These are phyloP conservation scores for Epichloe elymi DNA, from an alignment of 2,329 filamentous ascomycete genomes.

Conservation along the genomic window DNA sequence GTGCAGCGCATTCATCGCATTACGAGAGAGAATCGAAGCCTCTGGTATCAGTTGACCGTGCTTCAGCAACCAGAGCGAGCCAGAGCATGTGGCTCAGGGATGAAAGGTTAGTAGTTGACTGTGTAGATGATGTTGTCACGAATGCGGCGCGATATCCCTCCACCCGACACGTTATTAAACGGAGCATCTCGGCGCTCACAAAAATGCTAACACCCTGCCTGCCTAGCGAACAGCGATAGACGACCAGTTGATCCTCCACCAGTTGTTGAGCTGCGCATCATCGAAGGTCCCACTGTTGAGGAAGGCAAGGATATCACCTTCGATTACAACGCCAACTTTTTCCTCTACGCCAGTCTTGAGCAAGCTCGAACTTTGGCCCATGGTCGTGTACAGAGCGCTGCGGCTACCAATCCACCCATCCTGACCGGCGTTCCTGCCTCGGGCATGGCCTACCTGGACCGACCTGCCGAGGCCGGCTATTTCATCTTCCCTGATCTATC, in stretches of 20 bases:
- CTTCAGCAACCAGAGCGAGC: conserved; percentile 92
- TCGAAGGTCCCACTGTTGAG: conserved; percentile 53
- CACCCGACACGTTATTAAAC: no score
- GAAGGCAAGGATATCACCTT: conserved; percentile 66
- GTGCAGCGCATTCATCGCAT: conserved; percentile 33
- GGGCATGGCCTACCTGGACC: conserved; percentile 90
- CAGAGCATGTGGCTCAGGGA: conserved; percentile 86
- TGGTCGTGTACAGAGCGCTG: conserved; percentile 54
- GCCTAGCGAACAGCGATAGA: conserved; percentile 46
- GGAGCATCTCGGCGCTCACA: background rate
- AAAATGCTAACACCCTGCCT: conserved; percentile 9
- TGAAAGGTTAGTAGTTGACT: conserved; percentile 58
- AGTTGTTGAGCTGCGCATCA: conserved; percentile 81
- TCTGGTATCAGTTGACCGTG: conserved; percentile 73
- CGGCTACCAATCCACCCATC: conserved; percentile 65
- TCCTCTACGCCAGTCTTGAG: conserved; percentile 86
- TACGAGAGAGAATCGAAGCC: conserved; percentile 61
- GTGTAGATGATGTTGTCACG: no score
- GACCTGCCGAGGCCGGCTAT: conserved; percentile 68
- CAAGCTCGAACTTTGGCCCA: conserved; percentile 73
- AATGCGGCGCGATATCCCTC: no score
- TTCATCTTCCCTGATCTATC: conserved; percentile 97
- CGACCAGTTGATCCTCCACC: conserved; percentile 89
- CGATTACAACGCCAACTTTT: conserved; percentile 92
- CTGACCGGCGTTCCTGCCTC: conserved; percentile 90